Evolutionary conservation across 306 rosid genomes (phyloP), one percentile per base, ranked within the genome.

Genomic region (Morella rubra): DNA sequence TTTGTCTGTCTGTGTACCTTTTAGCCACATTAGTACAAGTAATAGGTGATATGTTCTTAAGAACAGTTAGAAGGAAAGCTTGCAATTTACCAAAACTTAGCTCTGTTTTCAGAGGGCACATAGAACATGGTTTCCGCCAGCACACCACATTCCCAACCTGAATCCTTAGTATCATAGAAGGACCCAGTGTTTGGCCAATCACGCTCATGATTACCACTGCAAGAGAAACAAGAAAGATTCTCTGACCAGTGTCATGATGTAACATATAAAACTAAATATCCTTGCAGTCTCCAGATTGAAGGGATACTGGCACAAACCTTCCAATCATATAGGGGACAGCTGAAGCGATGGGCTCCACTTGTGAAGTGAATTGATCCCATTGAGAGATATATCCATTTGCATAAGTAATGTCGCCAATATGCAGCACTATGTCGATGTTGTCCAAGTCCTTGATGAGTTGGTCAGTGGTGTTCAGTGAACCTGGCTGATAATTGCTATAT

Each of bases 131-230:
- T 92, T 81, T 92, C 87, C 40, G 92, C 93, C 85, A 84, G 73
- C 78, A 95, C 99, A 72, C 99, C 99, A 69, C 97, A 95, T 78
- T 95, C 97, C 22, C 97, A 98, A 16, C 99, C 98, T 20, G 99
- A 95, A 91, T 95, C 99, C 59, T 41, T 80, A 50, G 62, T 73
- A 65, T 74, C 27, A 64, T 95, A 92, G 83, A 90, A 92, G 73
- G 97, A 92, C 41, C 97, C 99, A 1, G 96, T 59, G 79, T 88
- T 85, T 62, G 97, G 97, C 92, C 92, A 85, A 87, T 89, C 97
- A 1, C 97, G 96, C 79, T 95, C 99, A 47, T 95, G 99, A 85
- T 95, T 95, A 75, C 99, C 97, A 45, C 97, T 92, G 87, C 78
- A 79, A 19, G 51, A 61, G 60, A 67, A 77, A 50, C 50, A 62